phyloP scores from a whole-genome alignment of 1,139 yeast species.

The Suhomyces coccinellae region DNA sequence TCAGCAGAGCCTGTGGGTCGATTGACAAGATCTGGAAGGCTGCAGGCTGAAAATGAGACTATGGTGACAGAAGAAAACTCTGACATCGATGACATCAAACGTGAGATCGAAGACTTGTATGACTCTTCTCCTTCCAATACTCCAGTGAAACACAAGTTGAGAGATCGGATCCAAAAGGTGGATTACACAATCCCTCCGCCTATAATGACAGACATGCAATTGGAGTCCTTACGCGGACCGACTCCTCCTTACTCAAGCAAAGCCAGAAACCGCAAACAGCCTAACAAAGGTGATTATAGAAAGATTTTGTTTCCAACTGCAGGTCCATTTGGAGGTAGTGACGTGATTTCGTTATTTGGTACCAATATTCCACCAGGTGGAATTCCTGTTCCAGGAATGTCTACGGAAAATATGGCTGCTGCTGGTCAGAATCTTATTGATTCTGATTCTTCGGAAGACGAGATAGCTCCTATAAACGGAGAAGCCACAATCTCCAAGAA shows the following conservation, averaged over 20 bases:
- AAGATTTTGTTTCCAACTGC: constrained; percentile 85
- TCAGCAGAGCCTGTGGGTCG: constrained; percentile 26
- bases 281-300: constrained; percentile 46
- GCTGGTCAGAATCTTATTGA: constrained; percentile 53
- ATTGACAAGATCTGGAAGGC: constrained; percentile 17
- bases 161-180: constrained; percentile 71
- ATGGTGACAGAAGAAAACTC: constrained; percentile 9
- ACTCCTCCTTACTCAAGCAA: constrained; percentile 20
- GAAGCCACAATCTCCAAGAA: constrained; percentile 35
- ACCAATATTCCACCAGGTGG: constrained; percentile 58
- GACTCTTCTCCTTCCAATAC: constrained; percentile 54
- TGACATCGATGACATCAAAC: constrained; percentile 41
- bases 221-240: constrained; percentile 20
- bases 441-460: constrained; percentile 76
- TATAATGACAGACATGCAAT: constrained; percentile 49
- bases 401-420: constrained; percentile 42
- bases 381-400: constrained; percentile 42
- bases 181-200: constrained; percentile 92
- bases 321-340: constrained; percentile 97
- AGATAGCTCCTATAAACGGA: constrained; percentile 43
- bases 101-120: constrained; percentile 53
- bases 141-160: constrained; percentile 59
- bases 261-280: constrained; percentile 28
- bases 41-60: constrained; percentile 23
- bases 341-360: constrained; percentile 74